Conservation (phyloP, 257 asterid genomes). For the Przewalskia tangutica region DNA sequence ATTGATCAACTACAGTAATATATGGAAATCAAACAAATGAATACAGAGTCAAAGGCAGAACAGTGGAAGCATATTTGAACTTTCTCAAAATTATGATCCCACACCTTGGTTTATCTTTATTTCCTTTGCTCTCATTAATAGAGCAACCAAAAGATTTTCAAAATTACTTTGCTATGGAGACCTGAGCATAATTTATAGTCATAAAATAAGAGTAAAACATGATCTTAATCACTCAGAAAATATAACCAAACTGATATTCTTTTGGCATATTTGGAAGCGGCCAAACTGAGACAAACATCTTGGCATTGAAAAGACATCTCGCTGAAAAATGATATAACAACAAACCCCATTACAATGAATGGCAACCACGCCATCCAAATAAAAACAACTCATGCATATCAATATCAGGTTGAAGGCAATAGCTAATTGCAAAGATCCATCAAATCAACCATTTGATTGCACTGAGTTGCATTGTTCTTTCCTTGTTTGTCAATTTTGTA, state of each 20-base stretch:
- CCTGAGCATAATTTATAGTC: not conserved
- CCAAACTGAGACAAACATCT: not conserved
- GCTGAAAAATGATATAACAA: not conserved
- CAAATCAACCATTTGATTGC: not conserved
- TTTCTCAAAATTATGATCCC: not conserved
- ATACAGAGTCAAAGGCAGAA: not conserved
- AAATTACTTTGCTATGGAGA: not conserved
- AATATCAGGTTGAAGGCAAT: not conserved
- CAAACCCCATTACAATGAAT: not conserved
- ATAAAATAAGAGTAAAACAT: not conserved
- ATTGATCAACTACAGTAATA: slow-evolving; percentile 9
- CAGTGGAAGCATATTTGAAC: not conserved
- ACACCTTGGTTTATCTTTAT: not conserved
- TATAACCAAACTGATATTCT: not conserved
- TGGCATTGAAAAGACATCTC: not conserved
- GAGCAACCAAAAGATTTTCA: not conserved
- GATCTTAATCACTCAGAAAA: not conserved
- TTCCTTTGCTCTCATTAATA: not conserved
- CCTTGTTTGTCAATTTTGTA: not conserved
- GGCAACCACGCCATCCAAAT: not conserved
- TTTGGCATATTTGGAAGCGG: not conserved
- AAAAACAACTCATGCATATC: not conserved
- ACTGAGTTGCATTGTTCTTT: not conserved
- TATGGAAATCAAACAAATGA: slow-evolving; percentile 12
- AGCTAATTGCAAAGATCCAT: not conserved